Conservation (phyloP, 108 stramenopile genomes). For the Mediolabrus comicus region DNA sequence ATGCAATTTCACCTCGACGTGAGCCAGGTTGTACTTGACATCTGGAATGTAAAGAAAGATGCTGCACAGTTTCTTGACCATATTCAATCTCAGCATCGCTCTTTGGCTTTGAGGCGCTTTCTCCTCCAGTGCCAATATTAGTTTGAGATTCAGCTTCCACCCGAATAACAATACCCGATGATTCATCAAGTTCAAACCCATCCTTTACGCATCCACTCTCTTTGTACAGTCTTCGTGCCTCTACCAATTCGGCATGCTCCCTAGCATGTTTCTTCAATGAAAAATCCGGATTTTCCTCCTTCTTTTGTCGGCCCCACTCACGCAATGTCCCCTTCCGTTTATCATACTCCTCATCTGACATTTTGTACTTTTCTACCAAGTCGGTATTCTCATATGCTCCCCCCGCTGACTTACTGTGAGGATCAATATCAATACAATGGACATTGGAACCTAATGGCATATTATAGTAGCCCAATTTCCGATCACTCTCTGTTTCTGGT, state of each 20-base stretch:
- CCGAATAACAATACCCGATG: slow-evolving; percentile 52
- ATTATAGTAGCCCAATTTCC: slow-evolving; percentile 91
- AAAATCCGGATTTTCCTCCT: slow-evolving; percentile 84
- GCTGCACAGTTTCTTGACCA: slow-evolving; percentile 53
- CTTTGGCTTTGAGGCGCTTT: not conserved
- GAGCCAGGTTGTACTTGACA: slow-evolving; percentile 93
- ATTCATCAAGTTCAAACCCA: slow-evolving; percentile 67
- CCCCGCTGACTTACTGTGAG: slow-evolving; percentile 69
- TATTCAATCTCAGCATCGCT: slow-evolving; percentile 24
- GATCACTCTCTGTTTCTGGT: slow-evolving; percentile 49
- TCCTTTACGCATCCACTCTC: slow-evolving; percentile 57
- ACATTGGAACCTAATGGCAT: slow-evolving; percentile 80
- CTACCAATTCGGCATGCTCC: slow-evolving; percentile 69
- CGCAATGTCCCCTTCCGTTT: slow-evolving; percentile 88
- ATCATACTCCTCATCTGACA: slow-evolving; percentile 95
- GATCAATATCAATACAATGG: slow-evolving; percentile 92
- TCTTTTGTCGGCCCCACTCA: slow-evolving; percentile 87
- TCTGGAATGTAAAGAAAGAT: slow-evolving; percentile 63
- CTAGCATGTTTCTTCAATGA: slow-evolving; percentile 74
- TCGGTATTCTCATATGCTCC: slow-evolving; percentile 92
- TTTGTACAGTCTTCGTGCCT: slow-evolving; percentile 62
- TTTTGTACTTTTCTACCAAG: slow-evolving; percentile 88
- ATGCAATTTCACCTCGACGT: slow-evolving; percentile 84
- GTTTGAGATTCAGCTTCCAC: slow-evolving; percentile 29
- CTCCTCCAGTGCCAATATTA: not conserved